Conservation (phyloP, 495 filamentous ascomycete genomes). For the Rhypophila decipiens region DNA sequence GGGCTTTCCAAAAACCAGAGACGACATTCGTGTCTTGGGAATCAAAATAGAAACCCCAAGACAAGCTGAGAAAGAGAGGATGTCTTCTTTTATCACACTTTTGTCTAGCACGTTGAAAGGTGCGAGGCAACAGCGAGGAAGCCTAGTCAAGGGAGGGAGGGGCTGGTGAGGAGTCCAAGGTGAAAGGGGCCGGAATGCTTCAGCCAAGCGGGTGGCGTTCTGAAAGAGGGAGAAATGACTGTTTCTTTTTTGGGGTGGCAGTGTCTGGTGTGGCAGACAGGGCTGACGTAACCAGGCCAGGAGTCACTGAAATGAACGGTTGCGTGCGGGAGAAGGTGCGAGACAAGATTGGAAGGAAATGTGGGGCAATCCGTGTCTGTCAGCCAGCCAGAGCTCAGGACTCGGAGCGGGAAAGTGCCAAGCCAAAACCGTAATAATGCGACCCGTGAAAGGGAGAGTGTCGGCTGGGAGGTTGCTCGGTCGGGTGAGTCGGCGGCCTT, state of each 20-base stretch:
- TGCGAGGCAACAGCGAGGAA: conserved; percentile 12
- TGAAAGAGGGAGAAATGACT: neutral
- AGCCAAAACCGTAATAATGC: too few species aligned
- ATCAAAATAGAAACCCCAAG: conserved; percentile 9
- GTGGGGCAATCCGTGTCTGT: too few species aligned
- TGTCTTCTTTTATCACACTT: too few species aligned
- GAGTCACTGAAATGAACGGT: neutral
- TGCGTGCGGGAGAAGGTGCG: neutral
- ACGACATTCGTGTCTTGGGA: neutral
- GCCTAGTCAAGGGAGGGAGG: conserved; percentile 9
- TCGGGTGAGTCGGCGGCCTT: conserved; percentile 10
- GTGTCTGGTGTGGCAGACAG: conserved; percentile 6
- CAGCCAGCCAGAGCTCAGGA: neutral
- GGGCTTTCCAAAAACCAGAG: conserved; percentile 12
- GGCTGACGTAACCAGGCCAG: conserved; percentile 18
- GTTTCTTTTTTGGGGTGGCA: neutral
- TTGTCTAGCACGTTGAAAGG: too few species aligned
- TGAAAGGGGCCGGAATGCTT: neutral
- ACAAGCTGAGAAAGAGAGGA: too few species aligned
- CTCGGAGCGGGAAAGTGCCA: neutral
- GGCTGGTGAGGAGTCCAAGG: neutral
- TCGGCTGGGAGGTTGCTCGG: conserved; percentile 2
- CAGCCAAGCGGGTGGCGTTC: neutral
- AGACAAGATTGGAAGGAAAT: too few species aligned
- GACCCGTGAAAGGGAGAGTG: neutral